phyloP scores from a whole-genome alignment of 2,329 filamentous ascomycete genomes.

The Sordariomycetes sp. region DNA sequence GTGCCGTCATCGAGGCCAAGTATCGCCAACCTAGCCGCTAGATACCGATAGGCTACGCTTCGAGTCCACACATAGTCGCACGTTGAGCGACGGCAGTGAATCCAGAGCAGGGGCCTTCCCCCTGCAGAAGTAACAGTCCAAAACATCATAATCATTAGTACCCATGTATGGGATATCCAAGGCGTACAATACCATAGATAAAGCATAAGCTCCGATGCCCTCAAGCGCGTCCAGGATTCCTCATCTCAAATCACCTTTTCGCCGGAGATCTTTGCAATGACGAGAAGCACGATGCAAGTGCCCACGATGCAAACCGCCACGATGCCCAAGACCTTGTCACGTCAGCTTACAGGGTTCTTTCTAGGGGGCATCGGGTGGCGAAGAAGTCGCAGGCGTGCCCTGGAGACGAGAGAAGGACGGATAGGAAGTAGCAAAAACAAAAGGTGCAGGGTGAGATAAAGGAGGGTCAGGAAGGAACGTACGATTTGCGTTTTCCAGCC shows the following conservation, averaged over 20 bases:
- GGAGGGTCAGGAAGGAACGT: slow-evolving; percentile 12
- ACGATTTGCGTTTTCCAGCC: slow-evolving; percentile 88
- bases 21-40: no score
- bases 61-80: no score
- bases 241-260: not conserved
- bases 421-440: no score
- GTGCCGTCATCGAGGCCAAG: no score
- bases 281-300: slow-evolving; percentile 50
- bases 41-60: no score
- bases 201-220: not conserved
- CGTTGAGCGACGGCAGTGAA: no score
- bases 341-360: not conserved
- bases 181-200: not conserved
- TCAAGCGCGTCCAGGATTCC: not conserved
- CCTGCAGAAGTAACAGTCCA: not conserved
- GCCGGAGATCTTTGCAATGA: slow-evolving; percentile 25
- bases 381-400: no score
- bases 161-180: not conserved
- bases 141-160: not conserved
- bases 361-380: no score
- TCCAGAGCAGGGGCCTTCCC: no score
- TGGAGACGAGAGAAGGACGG: no score
- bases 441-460: not conserved
- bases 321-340: slow-evolving; percentile 41
- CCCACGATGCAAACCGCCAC: slow-evolving; percentile 51